Base-by-base conservation (phyloP, 192 early-diverging fungal species). In the Chytriomyces sp. region DNA sequence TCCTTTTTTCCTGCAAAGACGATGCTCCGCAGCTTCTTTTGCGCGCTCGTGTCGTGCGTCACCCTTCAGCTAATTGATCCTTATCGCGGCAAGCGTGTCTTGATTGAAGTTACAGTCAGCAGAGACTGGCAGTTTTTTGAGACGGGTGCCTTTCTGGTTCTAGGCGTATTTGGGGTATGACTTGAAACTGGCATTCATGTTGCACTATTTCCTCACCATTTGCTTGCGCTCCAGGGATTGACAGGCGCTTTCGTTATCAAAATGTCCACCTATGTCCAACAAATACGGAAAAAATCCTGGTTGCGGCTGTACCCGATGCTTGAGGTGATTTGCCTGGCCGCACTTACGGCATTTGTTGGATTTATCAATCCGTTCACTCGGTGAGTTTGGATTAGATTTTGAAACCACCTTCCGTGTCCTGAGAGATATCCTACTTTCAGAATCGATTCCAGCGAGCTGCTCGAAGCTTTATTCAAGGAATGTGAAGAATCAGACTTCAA, bases 1-100 rank as follows among this genome's bases (percentile, higher is more conserved):
- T 96, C 95, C 65, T 96, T 87, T 63, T 93, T 98, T 72, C 94
- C 97, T 19, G 86, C 92, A 19, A 94, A 95, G 66, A 96, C 95
- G 4, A 94, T 99, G 92, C 90, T 94, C 81, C 88, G 94, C 57
- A 93, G 92, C 56, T 93, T 92, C 77, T 98, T 98, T 79, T 97
- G 94, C 75, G 95, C 97, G 33, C 88, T 95, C 56, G 91, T 93
- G 0, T 92, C 94, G 12, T 92, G 92, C 4, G 88, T 95, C 28
- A 90, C 90, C 19, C 82, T 97, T 8, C 92, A 95, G 83, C 84
- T 88, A 52, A 39, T 85, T 7, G 84, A 85, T 70, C 84, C 84
- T 39, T 85, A 82, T 67, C 72, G 80, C 32, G 84, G 84, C 4
- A 85, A 85, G 65, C 78, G 82, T 25, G 84, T 85, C 3, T 54